Percentiles rank a stretch among this genome's conserved stretches.
These are phyloP conservation scores for Aspergillus sojae DNA, from an alignment of 2,329 filamentous ascomycete species.

Conservation along the genomic window DNA sequence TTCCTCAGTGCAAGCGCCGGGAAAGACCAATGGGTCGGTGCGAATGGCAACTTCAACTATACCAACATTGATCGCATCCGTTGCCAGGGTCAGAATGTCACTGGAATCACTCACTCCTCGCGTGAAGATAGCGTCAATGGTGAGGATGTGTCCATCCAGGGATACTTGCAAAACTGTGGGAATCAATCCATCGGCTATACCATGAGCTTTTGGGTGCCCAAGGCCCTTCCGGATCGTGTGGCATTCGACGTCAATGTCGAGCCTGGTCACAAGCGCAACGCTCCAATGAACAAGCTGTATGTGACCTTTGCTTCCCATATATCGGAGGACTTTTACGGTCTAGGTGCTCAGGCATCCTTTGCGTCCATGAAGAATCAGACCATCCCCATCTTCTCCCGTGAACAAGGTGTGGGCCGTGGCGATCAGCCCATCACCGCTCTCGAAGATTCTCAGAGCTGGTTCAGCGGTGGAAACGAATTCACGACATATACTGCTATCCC, in stretches of 20 bases:
- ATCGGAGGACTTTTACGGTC: slow-evolving; percentile 29
- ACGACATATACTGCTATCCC: not conserved
- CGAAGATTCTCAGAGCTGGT: not conserved
- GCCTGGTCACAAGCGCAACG: not conserved
- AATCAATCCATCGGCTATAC: not conserved
- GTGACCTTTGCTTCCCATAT: not conserved
- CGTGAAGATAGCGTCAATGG: not conserved
- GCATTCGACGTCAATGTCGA: not conserved
- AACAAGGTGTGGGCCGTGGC: slow-evolving; percentile 29
- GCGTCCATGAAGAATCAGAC: slow-evolving; percentile 29
- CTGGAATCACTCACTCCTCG: not conserved
- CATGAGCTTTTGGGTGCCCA: not conserved
- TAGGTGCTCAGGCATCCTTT: slow-evolving; percentile 28
- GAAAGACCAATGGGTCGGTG: not conserved
- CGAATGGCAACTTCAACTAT: not conserved
- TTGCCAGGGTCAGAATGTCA: not conserved
- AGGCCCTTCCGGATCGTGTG: not conserved
- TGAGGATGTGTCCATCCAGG: not conserved
- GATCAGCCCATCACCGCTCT: slow-evolving; percentile 23
- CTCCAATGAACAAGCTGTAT: not conserved
- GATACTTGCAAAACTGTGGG: not conserved
- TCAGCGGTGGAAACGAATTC: not conserved
- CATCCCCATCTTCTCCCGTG: slow-evolving; percentile 28
- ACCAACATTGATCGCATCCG: not conserved
- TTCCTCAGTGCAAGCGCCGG: not conserved